Base-by-base conservation (phyloP, 1,284 basidiomycete species). In the Melanopsichium pennsylvanicum region DNA sequence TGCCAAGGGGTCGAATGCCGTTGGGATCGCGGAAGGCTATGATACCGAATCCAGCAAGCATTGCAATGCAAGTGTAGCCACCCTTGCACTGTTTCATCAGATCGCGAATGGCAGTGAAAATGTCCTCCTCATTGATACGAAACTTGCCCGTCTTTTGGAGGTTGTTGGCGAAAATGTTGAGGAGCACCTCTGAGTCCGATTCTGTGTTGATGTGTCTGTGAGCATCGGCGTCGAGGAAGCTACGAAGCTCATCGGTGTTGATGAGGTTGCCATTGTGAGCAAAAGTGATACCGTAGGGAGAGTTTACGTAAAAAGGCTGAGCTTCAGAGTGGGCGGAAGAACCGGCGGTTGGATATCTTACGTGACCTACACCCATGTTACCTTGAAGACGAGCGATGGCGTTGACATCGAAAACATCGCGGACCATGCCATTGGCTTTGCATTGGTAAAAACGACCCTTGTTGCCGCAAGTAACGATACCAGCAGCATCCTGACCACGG, bases 391-490 rank as follows among this genome's bases (percentile, higher is more conserved):
- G 88, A 38, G 87, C 86, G 51, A 97, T 84, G 19, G 90, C 86
- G 76, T 86, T 86, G 43, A 87, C 85, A 82, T 97, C 93, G 82
- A 99, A 95, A 62, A 99, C 91, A 82, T 99, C 96, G 55, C 95
- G 87, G 75, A 99, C 95, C 96, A 99, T 98, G 36, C 96, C 96
- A 82, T 98, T 99, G n/a, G 93, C 92, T 84, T 99, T 99, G 86
- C 91, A 93, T 82, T 99, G 96, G 83, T 91, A 95, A 82, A 99
- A 92, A 39, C 94, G 88, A 39, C 96, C 96, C 79, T 93, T 93
- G 15, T 88, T 87, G 4, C 94, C 96, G 81, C 96, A 96, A 40
- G 96, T 98, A 58, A 99, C 90, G 78, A 98, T 90, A 49, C 96
- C 96, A 68, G 94, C 97, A 0, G 96, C 96, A 86, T 99, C 95